Evolutionary conservation across 2,329 filamentous ascomycete genomes (phyloP), one percentile per base, ranked within the genome.

Genomic region (Colletotrichum tanaceti): DNA sequence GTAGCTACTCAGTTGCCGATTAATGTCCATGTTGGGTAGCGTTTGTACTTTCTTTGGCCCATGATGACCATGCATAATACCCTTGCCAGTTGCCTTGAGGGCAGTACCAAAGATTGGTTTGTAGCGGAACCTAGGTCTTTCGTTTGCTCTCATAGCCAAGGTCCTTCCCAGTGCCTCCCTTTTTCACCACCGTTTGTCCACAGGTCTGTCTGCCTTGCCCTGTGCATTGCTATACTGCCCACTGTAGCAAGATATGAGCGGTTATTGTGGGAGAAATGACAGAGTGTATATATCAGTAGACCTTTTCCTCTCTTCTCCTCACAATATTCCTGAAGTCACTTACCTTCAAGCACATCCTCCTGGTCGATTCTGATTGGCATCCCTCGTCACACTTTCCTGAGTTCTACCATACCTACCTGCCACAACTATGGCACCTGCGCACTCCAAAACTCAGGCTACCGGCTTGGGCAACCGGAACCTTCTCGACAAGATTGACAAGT

Each of bases 401-500:
- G 24, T 14, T 16, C 24, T 22, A 32, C 5, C 11, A 20, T 4
- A 22, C 5, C 28, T 4, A 22, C 5, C 28, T 20, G 16, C 14
- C 18, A 46, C 39, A 50, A 16, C 6, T 49, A 55, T 65, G 63
- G 57, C 57, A 9, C 49, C 63, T 5, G 63, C 35, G 3, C 63
- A 62, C 13, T 66, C 63, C 14, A 54, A 52, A 22, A 20, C 50
- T 18, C 50, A 55, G 28, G 11, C 28, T 3, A 14, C 22, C 11
- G 53, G 64, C 5, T 18, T 67, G 20, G 64, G 64, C 13, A 67
- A 64, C 20, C 64, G 64, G 7, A 43, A 53, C 10, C 44, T 67
- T 1, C 65, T 77, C 10, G 65, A 68, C 11, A 77, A 76, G 60
- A 77, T 77, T 24, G 76, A 78, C 32, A 62, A 71, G 38, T 73